Evolutionary conservation across 2,329 filamentous ascomycete genomes (phyloP).

Genomic region (Aspergillus quadricinctus): DNA sequence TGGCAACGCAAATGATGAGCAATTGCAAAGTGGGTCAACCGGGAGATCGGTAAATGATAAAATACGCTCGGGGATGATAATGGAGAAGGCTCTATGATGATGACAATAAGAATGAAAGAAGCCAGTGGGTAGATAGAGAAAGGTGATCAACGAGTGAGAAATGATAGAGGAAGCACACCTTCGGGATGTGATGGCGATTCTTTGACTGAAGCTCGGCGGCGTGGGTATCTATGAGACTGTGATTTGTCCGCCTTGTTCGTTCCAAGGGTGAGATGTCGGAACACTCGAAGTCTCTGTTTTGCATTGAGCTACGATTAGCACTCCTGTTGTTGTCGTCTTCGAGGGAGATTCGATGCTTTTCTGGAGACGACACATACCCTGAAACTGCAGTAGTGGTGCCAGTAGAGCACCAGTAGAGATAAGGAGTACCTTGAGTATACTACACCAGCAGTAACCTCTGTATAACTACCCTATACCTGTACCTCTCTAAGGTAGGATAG

Average conservation of each 20-base stretch:
- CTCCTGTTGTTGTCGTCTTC: neutral
- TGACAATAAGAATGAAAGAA: neutral
- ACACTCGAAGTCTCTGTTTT: neutral
- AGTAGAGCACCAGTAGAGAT: too few species aligned
- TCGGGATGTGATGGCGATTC: neutral
- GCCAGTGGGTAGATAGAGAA: neutral
- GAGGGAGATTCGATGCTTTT: neutral
- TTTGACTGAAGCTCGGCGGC: neutral
- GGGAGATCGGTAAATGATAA: slow-evolving; percentile 10
- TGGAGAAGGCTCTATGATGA: neutral
- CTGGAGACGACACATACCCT: neutral
- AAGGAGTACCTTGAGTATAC: too few species aligned
- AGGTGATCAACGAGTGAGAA: neutral
- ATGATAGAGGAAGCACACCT: neutral
- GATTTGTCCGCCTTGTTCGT: neutral
- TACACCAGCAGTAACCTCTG: neutral
- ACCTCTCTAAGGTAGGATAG: neutral
- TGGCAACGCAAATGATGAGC: neutral
- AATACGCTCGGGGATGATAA: neutral
- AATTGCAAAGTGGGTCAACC: slow-evolving; percentile 4
- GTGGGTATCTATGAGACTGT: neutral
- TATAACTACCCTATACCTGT: neutral
- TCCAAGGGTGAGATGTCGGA: neutral
- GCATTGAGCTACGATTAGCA: neutral
- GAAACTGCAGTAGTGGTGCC: neutral